phyloP scores from a whole-genome alignment of 495 filamentous ascomycete species.

The Podospora fimiseda region DNA sequence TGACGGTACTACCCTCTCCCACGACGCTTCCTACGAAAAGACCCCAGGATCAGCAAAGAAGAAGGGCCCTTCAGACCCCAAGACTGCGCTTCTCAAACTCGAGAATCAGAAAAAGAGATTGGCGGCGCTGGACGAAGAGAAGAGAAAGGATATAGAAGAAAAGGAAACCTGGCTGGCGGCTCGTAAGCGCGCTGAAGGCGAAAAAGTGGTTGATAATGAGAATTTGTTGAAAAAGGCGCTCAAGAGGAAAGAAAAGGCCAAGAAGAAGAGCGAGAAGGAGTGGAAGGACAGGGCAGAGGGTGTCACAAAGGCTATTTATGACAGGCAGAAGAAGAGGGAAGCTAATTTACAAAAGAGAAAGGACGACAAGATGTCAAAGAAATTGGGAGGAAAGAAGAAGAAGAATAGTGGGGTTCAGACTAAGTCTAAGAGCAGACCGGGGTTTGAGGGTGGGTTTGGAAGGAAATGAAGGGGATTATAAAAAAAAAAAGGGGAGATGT shows the following conservation, averaged over 20 bases:
- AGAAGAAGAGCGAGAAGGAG: constrained; percentile 83
- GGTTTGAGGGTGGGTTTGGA: constrained; percentile 80
- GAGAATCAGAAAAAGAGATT: constrained; percentile 68
- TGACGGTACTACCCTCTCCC: constrained; percentile 71
- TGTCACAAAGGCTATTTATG: constrained; percentile 67
- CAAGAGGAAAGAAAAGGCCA: constrained; percentile 83
- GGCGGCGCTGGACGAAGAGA: constrained; percentile 61
- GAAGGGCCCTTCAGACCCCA: constrained; percentile 73
- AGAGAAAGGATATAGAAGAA: constrained; percentile 78
- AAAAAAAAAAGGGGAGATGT: neutral
- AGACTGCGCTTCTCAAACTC: constrained; percentile 62
- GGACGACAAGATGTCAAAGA: constrained; percentile 54
- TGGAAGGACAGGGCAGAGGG: constrained; percentile 79
- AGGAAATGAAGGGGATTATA: constrained; percentile 18
- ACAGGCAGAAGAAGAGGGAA: constrained; percentile 81
- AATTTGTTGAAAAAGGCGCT: constrained; percentile 88
- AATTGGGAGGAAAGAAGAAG: constrained; percentile 58
- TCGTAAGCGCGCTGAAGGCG: constrained; percentile 79
- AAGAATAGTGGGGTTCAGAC: constrained; percentile 54
- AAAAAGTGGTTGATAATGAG: constrained; percentile 84
- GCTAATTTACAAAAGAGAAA: constrained; percentile 77
- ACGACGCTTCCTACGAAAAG: constrained; percentile 55
- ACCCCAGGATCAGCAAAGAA: constrained; percentile 42
- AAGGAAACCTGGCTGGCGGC: constrained; percentile 94
- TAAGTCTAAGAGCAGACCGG: constrained; percentile 60